Evolutionary conservation across 208 protist genomes (phyloP).

Genomic region (Leishmania mexicana): DNA sequence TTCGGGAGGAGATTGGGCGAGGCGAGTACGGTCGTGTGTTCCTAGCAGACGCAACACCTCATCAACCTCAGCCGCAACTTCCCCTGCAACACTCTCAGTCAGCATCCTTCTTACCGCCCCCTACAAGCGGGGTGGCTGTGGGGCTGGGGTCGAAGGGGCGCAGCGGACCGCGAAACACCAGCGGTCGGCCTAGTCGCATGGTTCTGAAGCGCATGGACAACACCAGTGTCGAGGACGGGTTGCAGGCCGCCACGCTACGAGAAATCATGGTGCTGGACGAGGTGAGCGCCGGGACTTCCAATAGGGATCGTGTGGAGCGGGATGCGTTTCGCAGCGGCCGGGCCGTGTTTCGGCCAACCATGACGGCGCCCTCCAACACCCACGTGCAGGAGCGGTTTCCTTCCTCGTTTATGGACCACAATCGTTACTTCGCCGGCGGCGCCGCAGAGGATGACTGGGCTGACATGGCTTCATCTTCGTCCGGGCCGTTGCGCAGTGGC

Average conservation of each 20-base stretch:
- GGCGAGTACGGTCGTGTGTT: slow-evolving; percentile 98
- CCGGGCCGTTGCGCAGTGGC: neutral
- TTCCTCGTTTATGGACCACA: slow-evolving; percentile 9
- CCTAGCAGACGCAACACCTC: slow-evolving; percentile 52
- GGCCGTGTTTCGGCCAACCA: slow-evolving; percentile 10
- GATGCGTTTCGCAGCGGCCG: slow-evolving; percentile 21
- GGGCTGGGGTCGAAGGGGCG: neutral
- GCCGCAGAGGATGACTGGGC: slow-evolving; percentile 10
- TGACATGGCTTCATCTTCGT: slow-evolving; percentile 6
- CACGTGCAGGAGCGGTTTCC: slow-evolving; percentile 2
- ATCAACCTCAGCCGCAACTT: neutral
- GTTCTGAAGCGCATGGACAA: slow-evolving; percentile 85
- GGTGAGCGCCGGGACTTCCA: slow-evolving; percentile 48
- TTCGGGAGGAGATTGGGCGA: slow-evolving; percentile 94
- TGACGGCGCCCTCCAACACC: neutral
- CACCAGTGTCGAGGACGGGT: slow-evolving; percentile 75
- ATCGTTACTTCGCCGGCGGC: neutral
- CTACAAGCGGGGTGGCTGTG: neutral
- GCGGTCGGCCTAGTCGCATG: slow-evolving; percentile 29
- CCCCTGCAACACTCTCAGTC: neutral
- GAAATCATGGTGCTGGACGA: slow-evolving; percentile 94
- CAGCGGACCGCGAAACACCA: neutral
- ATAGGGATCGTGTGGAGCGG: slow-evolving; percentile 18
- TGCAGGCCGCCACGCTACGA: slow-evolving; percentile 83
- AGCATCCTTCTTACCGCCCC: neutral